Evolutionary conservation across 2,329 filamentous ascomycete species (phyloP), one percentile per base, ranked within the genome.

Genomic region (Colletotrichum sp.): DNA sequence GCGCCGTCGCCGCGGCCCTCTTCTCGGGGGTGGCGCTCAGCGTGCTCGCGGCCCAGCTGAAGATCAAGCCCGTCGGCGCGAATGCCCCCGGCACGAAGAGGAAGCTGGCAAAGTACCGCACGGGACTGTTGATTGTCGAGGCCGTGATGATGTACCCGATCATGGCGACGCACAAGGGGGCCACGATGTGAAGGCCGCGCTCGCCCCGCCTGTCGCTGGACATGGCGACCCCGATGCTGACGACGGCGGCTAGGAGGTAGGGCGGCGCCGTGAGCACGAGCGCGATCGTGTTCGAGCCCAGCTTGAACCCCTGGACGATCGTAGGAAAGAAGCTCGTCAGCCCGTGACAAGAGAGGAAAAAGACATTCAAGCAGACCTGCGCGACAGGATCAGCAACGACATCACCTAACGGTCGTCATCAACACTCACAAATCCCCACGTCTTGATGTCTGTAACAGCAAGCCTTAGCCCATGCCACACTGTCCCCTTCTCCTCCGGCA

Each of bases 111-210:
- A 77, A 92, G 16, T 72, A 92, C 32, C 91, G 84, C 0, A 90
- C 88, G 0, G 85, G 90, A 3, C 86, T 87, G 16, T 84, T 81
- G 0, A 87, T 89, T 0, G 91, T 93, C 0, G 89, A 84, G 3
- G 90, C 91, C 5, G 89, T 89, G 26, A 93, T 84, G 74, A 93
- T 89, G 81, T 92, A 93, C 2, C 90, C 88, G 1, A 82, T 82
- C 2, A 92, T 84, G 3, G 89, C 89, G 38, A 92, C 84, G 38
- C 63, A 71, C 10, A 78, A 38, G 13, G 78, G 71, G 12, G 48
- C 68, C 1, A 75, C 72, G 26, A 80, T 77, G 55, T 80, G 79
- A 56, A 76, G 71, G 9, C 78, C 78, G 52, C 79, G 75, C 16
- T 79, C 79, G 6, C 74, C 75, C 52, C 70, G 63, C 5, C 71